Conservation (phyloP, 192 early-diverging fungal genomes). For the Coemansia reversa region DNA sequence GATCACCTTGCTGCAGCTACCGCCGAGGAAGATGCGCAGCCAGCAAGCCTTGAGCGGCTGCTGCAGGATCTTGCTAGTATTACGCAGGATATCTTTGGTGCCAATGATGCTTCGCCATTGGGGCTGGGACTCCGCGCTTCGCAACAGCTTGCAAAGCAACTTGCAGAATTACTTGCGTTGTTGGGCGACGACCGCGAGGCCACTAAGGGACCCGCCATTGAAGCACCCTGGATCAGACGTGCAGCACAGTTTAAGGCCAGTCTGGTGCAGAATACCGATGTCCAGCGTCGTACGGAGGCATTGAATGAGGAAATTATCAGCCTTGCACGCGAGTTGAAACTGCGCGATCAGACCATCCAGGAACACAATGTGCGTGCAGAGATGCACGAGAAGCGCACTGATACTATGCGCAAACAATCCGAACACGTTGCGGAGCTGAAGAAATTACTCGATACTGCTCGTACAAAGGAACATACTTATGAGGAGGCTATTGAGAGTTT, state of each 20-base stretch:
- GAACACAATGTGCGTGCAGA: conserved; percentile 75
- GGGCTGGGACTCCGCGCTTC: conserved; percentile 20
- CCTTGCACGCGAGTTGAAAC: conserved; percentile 73
- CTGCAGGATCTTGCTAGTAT: conserved; percentile 20
- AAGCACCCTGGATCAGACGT: conserved; percentile 76
- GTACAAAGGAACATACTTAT: conserved; percentile 65
- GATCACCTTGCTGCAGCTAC: conserved; percentile 14
- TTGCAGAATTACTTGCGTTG: conserved; percentile 15
- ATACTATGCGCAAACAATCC: conserved; percentile 64
- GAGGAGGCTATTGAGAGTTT: conserved; percentile 70
- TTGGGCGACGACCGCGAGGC: conserved; percentile 12
- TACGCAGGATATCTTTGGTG: conserved; percentile 44
- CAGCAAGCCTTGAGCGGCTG: conserved; percentile 7
- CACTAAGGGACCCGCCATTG: conserved; percentile 11
- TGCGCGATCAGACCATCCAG: conserved; percentile 80
- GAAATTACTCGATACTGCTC: conserved; percentile 57
- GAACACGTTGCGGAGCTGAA: conserved; percentile 65
- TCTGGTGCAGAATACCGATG: conserved; percentile 77
- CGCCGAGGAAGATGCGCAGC: background rate
- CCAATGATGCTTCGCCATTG: conserved; percentile 16
- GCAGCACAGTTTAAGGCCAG: conserved; percentile 79
- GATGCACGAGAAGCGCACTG: conserved; percentile 78
- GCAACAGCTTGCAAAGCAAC: conserved; percentile 26
- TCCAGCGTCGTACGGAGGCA: conserved; percentile 72
- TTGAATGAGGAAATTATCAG: conserved; percentile 77